phyloP scores from a whole-genome alignment of 768 basidiomycete genomes.

The Infundibulicybe gibba region DNA sequence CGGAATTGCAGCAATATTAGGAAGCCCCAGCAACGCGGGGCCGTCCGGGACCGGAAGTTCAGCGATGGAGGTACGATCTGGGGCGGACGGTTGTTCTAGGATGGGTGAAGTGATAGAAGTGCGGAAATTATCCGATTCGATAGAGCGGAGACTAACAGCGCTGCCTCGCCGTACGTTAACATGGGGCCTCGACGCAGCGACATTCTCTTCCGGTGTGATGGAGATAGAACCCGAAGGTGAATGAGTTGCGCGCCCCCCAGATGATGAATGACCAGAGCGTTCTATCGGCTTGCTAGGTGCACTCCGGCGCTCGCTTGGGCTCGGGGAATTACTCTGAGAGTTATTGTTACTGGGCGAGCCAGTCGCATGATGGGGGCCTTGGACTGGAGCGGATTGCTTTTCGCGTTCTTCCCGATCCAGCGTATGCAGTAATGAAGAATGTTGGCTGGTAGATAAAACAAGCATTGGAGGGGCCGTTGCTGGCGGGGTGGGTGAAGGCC shows the following conservation, averaged over 20 bases:
- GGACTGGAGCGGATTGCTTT: background rate
- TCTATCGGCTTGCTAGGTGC: no score
- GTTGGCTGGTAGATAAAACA: conserved; percentile 1
- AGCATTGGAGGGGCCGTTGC: conserved; percentile 2
- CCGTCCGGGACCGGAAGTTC: no score
- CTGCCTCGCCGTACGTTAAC: conserved; percentile 43
- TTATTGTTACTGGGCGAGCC: conserved; percentile 4
- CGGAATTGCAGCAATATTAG: no score
- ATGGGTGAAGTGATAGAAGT: conserved; percentile 36
- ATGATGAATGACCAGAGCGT: conserved; percentile 27
- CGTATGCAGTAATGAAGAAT: conserved; percentile 4
- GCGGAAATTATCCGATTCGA: conserved; percentile 35
- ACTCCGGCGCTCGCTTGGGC: background rate
- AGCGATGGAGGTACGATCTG: conserved; percentile 14
- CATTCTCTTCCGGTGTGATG: conserved; percentile 41
- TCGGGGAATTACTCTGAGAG: conserved; percentile 2
- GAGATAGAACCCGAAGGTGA: conserved; percentile 27
- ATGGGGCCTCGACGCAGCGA: conserved; percentile 33
- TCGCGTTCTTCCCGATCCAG: background rate
- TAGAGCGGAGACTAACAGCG: conserved; percentile 43
- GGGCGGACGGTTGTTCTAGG: conserved; percentile 25
- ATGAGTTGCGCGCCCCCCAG: conserved; percentile 27
- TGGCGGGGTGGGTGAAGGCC: background rate
- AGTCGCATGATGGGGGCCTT: conserved; percentile 7
- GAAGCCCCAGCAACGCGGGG: no score